Percentiles rank a stretch among this genome's conserved stretches.
phyloP scores from a whole-genome alignment of 2,329 filamentous ascomycete species.

The Clarireedia paspali region DNA sequence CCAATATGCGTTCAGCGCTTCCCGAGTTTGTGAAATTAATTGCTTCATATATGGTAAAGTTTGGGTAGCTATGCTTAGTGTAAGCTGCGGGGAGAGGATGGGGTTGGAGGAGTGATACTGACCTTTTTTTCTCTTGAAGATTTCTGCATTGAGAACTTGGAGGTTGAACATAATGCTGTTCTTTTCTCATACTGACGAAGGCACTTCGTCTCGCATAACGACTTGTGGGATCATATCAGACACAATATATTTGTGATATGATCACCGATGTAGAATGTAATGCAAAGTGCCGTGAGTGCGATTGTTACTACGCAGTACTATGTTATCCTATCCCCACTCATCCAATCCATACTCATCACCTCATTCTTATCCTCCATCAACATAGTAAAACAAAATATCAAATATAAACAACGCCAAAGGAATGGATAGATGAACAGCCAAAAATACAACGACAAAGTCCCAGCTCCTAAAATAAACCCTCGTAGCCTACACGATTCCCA shows the following conservation, averaged over 20 bases:
- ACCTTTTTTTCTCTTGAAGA: too few species aligned
- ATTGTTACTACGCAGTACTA: conserved; percentile 1
- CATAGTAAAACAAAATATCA: conserved; percentile 1
- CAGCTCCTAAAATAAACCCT: background rate
- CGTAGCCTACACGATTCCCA: background rate
- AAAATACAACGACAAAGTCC: background rate
- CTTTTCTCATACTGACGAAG: too few species aligned
- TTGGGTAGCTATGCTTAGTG: too few species aligned
- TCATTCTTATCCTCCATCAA: background rate
- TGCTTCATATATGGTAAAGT: too few species aligned
- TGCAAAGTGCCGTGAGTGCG: background rate
- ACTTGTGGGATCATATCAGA: background rate
- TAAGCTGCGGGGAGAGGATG: too few species aligned
- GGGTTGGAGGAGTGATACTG: too few species aligned
- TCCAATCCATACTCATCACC: background rate
- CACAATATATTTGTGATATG: too few species aligned
- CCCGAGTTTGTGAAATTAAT: too few species aligned
- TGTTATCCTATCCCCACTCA: background rate
- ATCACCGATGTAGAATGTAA: background rate
- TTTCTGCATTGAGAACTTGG: too few species aligned
- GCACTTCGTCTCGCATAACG: too few species aligned
- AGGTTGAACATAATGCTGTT: too few species aligned
- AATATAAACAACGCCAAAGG: conserved; percentile 7
- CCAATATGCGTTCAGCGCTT: too few species aligned
- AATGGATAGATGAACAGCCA: conserved; percentile 4